phyloP scores from a whole-genome alignment of 306 rosid species.

The Dalbergia oliveri region DNA sequence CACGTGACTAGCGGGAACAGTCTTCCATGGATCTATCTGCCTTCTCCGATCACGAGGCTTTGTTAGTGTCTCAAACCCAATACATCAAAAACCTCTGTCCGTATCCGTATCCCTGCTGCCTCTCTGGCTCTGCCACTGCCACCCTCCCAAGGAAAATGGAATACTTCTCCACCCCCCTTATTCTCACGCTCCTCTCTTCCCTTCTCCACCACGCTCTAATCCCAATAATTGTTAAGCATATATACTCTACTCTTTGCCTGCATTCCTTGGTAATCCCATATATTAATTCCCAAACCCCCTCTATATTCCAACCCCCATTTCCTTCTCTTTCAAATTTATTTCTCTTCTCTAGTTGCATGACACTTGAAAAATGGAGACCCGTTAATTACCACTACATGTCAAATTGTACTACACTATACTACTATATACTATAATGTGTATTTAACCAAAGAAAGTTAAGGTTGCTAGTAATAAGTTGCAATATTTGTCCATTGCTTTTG shows the following conservation, averaged over 20 bases:
- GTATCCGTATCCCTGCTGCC: slow-evolving; percentile 73
- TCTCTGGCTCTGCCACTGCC: slow-evolving; percentile 71
- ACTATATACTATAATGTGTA: too few relatives aligned
- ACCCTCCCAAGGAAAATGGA: slow-evolving; percentile 88
- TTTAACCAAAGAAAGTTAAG: too few relatives aligned
- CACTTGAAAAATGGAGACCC: neutral
- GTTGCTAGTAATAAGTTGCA: too few relatives aligned
- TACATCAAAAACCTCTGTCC: slow-evolving; percentile 85
- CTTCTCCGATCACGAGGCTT: slow-evolving; percentile 99
- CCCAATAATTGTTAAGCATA: slow-evolving; percentile 41
- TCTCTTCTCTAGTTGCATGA: neutral
- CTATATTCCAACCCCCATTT: neutral
- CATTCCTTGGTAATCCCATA: slow-evolving; percentile 19
- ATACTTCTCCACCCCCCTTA: slow-evolving; percentile 48
- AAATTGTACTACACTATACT: too few relatives aligned
- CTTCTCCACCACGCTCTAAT: slow-evolving; percentile 48
- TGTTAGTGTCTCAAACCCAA: slow-evolving; percentile 55
- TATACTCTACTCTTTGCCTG: slow-evolving; percentile 20
- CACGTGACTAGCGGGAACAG: slow-evolving; percentile 98
- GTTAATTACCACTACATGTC: too few relatives aligned
- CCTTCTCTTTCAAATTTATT: neutral
- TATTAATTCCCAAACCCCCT: neutral
- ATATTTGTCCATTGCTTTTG: too few relatives aligned
- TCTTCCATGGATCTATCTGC: slow-evolving; percentile 95
- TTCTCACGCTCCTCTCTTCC: slow-evolving; percentile 50